phyloP scores from a whole-genome alignment of 2,329 filamentous ascomycete species.

The Setomelanomma holmii region DNA sequence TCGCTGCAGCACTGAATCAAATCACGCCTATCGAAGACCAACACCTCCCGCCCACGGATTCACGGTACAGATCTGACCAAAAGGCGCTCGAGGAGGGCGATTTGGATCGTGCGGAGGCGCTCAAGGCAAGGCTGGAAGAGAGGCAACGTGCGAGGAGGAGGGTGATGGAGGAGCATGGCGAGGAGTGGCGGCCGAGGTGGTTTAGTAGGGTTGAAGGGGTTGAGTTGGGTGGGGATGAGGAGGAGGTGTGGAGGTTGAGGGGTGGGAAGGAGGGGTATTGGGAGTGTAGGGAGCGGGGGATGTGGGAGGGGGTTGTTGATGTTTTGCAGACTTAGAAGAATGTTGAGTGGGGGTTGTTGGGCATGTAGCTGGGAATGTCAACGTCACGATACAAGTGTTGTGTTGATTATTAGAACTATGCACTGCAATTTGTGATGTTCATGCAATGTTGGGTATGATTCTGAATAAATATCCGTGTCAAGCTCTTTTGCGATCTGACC shows the following conservation, averaged over 20 bases:
- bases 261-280: slow-evolving; percentile 89
- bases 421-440: not conserved
- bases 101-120: slow-evolving; percentile 80
- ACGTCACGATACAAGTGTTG: no score
- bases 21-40: slow-evolving; percentile 79
- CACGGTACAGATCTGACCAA: slow-evolving; percentile 85
- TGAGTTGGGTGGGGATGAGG: slow-evolving; percentile 44
- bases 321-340: slow-evolving; percentile 56
- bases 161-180: slow-evolving; percentile 76
- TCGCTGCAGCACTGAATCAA: slow-evolving; percentile 87
- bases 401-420: no score
- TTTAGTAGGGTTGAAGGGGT: slow-evolving; percentile 70
- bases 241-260: slow-evolving; percentile 69
- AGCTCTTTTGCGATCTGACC: not conserved
- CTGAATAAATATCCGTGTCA: not conserved
- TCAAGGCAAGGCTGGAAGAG: slow-evolving; percentile 87
- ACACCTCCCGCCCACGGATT: slow-evolving; percentile 81
- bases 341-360: no score
- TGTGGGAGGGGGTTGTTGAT: slow-evolving; percentile 67
- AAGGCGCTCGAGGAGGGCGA: slow-evolving; percentile 81
- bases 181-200: slow-evolving; percentile 79
- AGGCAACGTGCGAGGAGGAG: slow-evolving; percentile 77
- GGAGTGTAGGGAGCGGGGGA: slow-evolving; percentile 77
- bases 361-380: no score
- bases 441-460: not conserved